These are phyloP conservation scores for Ceratocystis eucalypticola DNA, from an alignment of 2,329 filamentous ascomycete species.

Conservation along the genomic window DNA sequence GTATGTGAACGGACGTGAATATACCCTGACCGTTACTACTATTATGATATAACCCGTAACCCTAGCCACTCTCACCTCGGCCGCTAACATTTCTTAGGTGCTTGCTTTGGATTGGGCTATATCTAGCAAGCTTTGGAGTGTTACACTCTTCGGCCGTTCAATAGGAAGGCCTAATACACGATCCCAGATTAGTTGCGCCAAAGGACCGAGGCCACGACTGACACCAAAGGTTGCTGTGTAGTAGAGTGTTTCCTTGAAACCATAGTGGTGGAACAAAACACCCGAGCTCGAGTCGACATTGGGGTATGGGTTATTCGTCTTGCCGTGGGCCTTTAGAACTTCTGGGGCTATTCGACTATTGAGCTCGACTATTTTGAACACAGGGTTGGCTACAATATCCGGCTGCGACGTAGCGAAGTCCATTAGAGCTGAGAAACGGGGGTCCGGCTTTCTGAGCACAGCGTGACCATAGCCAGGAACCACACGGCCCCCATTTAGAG, in stretches of 20 bases:
- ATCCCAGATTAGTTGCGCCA: constrained; percentile 95
- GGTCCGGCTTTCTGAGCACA: constrained; percentile 91
- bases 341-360: constrained; percentile 84
- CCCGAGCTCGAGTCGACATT: constrained; percentile 92
- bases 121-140: constrained; percentile 42
- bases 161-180: constrained; percentile 86
- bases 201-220: constrained; percentile 62
- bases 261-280: constrained; percentile 95
- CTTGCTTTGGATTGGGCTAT: background rate
- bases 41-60: background rate
- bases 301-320: constrained; percentile 95
- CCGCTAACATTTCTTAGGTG: background rate
- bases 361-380: constrained; percentile 87
- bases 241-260: constrained; percentile 93
- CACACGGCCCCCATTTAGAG: constrained; percentile 84
- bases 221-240: constrained; percentile 67
- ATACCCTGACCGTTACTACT: too few species aligned
- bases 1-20: too few species aligned
- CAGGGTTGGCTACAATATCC: constrained; percentile 72
- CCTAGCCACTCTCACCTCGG: background rate
- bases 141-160: constrained; percentile 95
- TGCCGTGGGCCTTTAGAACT: constrained; percentile 88
- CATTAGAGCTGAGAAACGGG: constrained; percentile 92
- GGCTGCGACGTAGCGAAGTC: constrained; percentile 78
- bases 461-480: constrained; percentile 93